Base-by-base conservation (phyloP, 208 protist genomes). In the Naegleria lovaniensis region DNA sequence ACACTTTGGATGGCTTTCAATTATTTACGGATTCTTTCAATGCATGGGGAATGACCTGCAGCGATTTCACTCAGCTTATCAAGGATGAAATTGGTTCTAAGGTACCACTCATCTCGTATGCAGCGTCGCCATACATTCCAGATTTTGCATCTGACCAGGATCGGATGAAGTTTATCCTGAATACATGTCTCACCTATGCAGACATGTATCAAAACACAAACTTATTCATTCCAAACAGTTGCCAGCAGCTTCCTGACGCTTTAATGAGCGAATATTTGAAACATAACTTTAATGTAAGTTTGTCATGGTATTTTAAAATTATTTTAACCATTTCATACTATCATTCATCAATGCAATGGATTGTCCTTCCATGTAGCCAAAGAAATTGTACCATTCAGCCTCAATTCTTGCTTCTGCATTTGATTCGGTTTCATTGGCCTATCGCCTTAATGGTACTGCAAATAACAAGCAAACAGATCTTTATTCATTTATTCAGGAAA, bases 61-160 rank as follows among this genome's bases (percentile, higher is more conserved):
- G 9, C n/a, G 83, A 85, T 19, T 43, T 48, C 7, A 13, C 41
- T 7, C 16, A 51, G 29, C 7, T 85, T 0, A 51, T 85, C 15
- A 39, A 85, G n/a, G 83, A 85, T 48, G 83, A 85, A 85, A 39
- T 85, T 16, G 83, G 83, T 43, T n/a, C 36, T 16, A 85, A 85
- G 41, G 15, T 38, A 3, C 83, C 83, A 85, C 5, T 85, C 22
- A 48, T 85, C 15, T 15, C 38, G 5, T 85, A 51, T 48, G 83
- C 22, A 43, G 43, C 39, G 11, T 48, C 33, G 2, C 83, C 33
- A 43, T 85, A 38, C 29, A 85, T 48, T 48, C 40, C 83, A 85
- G 5, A 25, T 36, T 79, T 79, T 79, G 29, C 16, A 36, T 36
- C 25, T 36, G 67, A 79, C 1, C 19, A 7, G 19, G 67, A 79